Evolutionary conservation across 129 eudicot genomes (phyloP).

Genomic region (Artemisia annua): DNA sequence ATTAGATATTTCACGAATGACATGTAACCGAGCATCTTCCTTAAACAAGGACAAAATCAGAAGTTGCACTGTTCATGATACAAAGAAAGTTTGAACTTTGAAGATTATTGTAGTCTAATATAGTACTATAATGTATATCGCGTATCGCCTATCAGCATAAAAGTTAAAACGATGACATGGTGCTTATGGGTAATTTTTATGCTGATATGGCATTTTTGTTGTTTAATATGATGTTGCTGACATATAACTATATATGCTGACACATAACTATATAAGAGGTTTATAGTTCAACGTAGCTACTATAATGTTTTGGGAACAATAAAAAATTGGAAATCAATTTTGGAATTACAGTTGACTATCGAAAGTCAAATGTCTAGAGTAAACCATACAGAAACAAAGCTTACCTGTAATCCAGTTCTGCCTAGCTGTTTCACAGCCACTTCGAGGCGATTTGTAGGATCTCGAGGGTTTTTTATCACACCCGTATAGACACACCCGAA

Average conservation of each 20-base stretch:
- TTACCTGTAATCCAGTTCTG: constrained; percentile 84
- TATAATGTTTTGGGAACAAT: background rate
- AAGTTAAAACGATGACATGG: no score
- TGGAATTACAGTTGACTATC: background rate
- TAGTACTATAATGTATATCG: no score
- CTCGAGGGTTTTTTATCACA: constrained; percentile 52
- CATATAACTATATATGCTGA: no score
- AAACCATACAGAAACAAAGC: constrained; percentile 21
- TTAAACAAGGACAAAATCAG: background rate
- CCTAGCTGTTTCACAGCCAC: constrained; percentile 91
- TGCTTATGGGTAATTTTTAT: no score
- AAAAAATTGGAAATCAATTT: background rate
- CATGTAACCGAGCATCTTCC: background rate
- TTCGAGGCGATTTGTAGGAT: constrained; percentile 44
- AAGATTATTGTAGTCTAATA: no score
- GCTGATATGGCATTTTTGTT: no score
- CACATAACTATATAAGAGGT: no score
- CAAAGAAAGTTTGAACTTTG: no score
- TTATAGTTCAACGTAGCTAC: background rate
- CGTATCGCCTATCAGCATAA: no score
- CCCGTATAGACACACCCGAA: constrained; percentile 90
- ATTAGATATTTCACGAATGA: background rate
- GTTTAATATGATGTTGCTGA: no score
- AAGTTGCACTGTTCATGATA: no score
- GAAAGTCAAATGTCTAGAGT: constrained; percentile 15